phyloP scores from a whole-genome alignment of 2,329 filamentous ascomycete genomes.

The Colletotrichum chlorophyti region DNA sequence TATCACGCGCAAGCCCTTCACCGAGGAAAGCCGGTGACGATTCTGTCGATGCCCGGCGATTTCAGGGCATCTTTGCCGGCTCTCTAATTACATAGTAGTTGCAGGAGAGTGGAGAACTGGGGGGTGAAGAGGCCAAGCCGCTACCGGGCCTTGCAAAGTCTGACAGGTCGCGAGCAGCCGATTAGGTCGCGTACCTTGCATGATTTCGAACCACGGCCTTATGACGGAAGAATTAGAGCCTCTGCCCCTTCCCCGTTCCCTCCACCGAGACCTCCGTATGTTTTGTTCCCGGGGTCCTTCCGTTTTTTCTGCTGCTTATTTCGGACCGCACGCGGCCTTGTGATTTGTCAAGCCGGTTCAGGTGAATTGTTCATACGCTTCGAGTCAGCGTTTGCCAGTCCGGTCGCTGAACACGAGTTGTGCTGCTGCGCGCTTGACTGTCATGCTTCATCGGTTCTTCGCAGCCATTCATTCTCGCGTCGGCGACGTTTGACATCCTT shows the following conservation, averaged over 20 bases:
- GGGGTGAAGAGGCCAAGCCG: no score
- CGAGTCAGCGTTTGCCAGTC: not conserved
- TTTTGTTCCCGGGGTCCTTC: not conserved
- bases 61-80: no score
- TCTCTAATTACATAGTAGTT: no score
- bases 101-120: no score
- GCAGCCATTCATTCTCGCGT: no score
- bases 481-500: no score
- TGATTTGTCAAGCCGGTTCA: not conserved
- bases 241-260: no score
- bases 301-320: not conserved
- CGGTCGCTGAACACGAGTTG: not conserved
- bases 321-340: slow-evolving; percentile 1
- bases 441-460: not conserved
- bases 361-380: not conserved
- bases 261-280: slow-evolving; percentile 7
- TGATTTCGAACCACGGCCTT: slow-evolving; percentile 3
- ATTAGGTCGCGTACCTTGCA: not conserved
- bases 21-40: no score
- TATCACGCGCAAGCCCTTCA: no score
- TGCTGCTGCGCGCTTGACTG: not conserved
- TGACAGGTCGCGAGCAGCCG: slow-evolving; percentile 3
- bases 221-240: slow-evolving; percentile 17
- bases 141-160: no score
- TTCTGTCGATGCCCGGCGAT: no score